These are phyloP conservation scores for Coix lacrymajobi DNA, from an alignment of 176 grass and related monocot species.

Conservation along the genomic window DNA sequence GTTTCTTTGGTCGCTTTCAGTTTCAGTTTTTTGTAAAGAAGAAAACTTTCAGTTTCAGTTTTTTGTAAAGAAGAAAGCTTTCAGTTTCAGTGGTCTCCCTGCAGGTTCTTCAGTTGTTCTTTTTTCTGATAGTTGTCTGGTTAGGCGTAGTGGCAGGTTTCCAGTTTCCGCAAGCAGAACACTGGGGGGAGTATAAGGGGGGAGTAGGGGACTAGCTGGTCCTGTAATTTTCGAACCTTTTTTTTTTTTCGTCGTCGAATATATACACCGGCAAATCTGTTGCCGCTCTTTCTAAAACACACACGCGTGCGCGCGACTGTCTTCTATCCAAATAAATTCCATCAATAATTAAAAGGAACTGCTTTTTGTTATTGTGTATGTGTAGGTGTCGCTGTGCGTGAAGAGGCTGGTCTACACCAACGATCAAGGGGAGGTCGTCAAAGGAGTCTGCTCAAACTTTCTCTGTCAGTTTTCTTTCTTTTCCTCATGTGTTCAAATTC, in stretches of 20 bases:
- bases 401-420: slow-evolving; percentile 94
- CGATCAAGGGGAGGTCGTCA: slow-evolving; percentile 85
- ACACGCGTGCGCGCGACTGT: too few relatives aligned
- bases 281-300: neutral
- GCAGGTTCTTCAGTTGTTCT: neutral
- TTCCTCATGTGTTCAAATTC: neutral
- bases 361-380: neutral
- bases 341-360: neutral
- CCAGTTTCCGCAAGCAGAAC: neutral
- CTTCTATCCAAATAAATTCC: neutral
- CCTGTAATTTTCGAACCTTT: neutral
- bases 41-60: too few relatives aligned
- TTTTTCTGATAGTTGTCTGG: neutral
- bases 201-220: too few relatives aligned
- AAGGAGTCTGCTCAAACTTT: slow-evolving; percentile 98
- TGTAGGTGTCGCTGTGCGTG: slow-evolving; percentile 81
- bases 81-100: neutral
- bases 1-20: neutral
- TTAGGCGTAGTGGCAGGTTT: neutral
- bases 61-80: too few relatives aligned
- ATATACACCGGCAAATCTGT: neutral
- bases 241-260: neutral
- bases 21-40: too few relatives aligned
- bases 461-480: slow-evolving; percentile 42
- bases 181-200: neutral